Base-by-base conservation (phyloP, 2,329 filamentous ascomycete genomes). In the Neospermospora avenae region DNA sequence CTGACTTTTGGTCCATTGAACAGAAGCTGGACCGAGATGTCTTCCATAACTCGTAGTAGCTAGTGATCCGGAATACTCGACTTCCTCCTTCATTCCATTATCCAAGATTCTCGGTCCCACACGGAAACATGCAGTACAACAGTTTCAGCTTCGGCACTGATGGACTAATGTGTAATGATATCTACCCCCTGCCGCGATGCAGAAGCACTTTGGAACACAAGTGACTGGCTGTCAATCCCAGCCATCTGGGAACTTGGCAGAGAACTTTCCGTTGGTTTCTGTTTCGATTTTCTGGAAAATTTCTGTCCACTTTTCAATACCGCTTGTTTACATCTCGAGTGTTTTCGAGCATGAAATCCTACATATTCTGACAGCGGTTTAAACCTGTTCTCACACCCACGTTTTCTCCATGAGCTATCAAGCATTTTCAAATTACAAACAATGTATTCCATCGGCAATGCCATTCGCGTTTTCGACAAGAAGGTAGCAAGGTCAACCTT, bases 401-500 rank as follows among this genome's bases (percentile, higher is more conserved):
- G 61, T 62, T 65, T 48, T 61, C 25, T 58, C 61, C 58, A 64
- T 65, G 60, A 59, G 61, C 56, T 57, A 34, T 52, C n/a, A 55
- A 37, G 24, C 41, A 60, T 18, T 18, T 55, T 51, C 24, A 51
- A 42, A 48, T 22, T 11, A 3, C 55, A 42, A 45, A 45, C 56
- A 34, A 67, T 67, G 65, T 56, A 28, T 53, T 42, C 52, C 13
- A 55, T 67, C 20, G 54, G 44, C 16, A 59, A 61, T 7, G 34
- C 28, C 20, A 20, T 64, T 16, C 28, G 48, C 14, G 45, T 54
- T 37, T 22, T 67, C 35, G 56, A 67, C 37, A 42, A 61, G 14
- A 61, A 58, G 35, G 51, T 65, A 6, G 62, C 65, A 3, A 63
- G 35, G 5, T 80, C 78, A 0, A 74, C 73, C 4, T 73, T 67